phyloP scores from a whole-genome alignment of 305 asterid genomes.

The Nicotiana rustica region DNA sequence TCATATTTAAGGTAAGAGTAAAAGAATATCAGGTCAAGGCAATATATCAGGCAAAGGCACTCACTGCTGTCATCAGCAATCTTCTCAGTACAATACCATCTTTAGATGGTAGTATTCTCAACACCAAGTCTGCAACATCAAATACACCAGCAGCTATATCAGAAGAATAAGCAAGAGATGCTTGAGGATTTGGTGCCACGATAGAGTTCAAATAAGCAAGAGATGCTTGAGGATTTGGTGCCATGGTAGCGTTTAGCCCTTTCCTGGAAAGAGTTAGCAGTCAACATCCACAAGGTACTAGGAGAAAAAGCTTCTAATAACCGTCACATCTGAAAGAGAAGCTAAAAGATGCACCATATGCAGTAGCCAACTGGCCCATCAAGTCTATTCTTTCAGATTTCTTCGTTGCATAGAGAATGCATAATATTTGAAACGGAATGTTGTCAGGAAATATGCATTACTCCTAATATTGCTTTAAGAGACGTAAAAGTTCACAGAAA shows the following conservation, averaged over 20 bases:
- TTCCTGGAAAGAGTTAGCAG: slow-evolving; percentile 58
- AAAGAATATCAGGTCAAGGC: slow-evolving; percentile 20
- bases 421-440: slow-evolving; percentile 20
- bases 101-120: slow-evolving; percentile 78
- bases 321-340: neutral
- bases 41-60: slow-evolving; percentile 42
- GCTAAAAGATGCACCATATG: slow-evolving; percentile 7
- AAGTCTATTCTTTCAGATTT: slow-evolving; percentile 19
- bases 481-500: slow-evolving; percentile 8
- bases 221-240: slow-evolving; percentile 55
- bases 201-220: slow-evolving; percentile 49
- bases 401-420: slow-evolving; percentile 12
- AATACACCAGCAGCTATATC: slow-evolving; percentile 54
- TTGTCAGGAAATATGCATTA: neutral
- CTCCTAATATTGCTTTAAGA: neutral
- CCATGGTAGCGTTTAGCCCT: slow-evolving; percentile 57
- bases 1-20: slow-evolving; percentile 25
- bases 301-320: neutral
- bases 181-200: slow-evolving; percentile 53
- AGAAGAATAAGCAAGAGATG: slow-evolving; percentile 54
- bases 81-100: slow-evolving; percentile 86
- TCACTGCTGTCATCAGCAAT: slow-evolving; percentile 88
- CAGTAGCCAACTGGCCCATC: slow-evolving; percentile 31
- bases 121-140: slow-evolving; percentile 69
- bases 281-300: slow-evolving; percentile 29